Percentiles rank a stretch among this genome's conserved stretches.
These are phyloP conservation scores for Posidonia australis DNA, from an alignment of 106 monocot species.

Conservation along the genomic window DNA sequence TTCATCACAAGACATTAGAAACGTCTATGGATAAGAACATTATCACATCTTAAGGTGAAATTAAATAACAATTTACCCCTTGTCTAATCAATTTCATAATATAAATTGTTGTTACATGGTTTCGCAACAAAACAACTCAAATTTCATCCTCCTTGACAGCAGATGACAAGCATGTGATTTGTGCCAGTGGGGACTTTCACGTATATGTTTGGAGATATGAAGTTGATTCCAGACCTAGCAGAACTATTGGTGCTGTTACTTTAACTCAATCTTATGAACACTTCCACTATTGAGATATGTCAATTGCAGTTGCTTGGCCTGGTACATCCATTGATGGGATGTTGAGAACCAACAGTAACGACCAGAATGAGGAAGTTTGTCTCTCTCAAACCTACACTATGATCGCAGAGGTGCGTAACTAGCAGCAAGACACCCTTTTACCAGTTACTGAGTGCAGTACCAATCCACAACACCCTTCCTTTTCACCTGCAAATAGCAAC, in stretches of 20 bases:
- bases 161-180: conserved; percentile 18
- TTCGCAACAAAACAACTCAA: conserved; percentile 24
- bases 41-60: no score
- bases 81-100: no score
- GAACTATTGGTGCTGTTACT: conserved; percentile 4
- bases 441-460: background rate
- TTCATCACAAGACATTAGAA: no score
- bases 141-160: conserved; percentile 20
- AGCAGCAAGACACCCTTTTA: background rate
- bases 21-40: no score
- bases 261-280: conserved; percentile 15
- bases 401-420: background rate
- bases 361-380: background rate
- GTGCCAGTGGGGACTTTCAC: conserved; percentile 24
- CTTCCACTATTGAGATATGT: conserved; percentile 18
- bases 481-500: background rate
- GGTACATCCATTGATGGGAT: background rate
- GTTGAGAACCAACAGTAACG: background rate
- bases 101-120: conserved; percentile 14
- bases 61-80: no score
- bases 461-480: background rate
- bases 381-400: background rate
- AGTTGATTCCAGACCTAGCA: conserved; percentile 1
- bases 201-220: conserved; percentile 27
- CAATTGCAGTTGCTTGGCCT: conserved; percentile 22